Base-by-base conservation (phyloP, 2,329 filamentous ascomycete genomes). In the Thielaviopsis euricoi region DNA sequence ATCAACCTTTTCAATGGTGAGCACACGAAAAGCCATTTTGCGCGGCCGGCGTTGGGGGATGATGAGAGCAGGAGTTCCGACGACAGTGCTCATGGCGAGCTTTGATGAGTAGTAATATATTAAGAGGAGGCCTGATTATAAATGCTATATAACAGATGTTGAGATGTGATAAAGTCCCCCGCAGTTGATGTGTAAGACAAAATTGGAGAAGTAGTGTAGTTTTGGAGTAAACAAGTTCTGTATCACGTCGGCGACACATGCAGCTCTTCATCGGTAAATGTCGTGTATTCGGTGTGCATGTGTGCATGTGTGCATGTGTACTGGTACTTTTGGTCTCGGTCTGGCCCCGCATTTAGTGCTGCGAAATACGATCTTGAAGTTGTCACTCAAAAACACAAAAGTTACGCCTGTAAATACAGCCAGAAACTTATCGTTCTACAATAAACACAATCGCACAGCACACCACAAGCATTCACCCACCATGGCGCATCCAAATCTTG, bases 1-100 rank as follows among this genome's bases (percentile, higher is more conserved):
- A 63, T 89, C 85, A 55, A 86, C 74, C 63, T 87, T 77, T 65
- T 82, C 76, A 62, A 90, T 75, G 25, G 78, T 77, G 57, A 89
- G 77, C 59, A 52, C 43, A n/a, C 54, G 52, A 4, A 52, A 52
- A 19, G 58, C 46, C 52, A 60, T 57, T 50, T 55, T 57, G 29
- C 37, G 37, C 37, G 37, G 37, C 5, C 52, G 25, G 55, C 26
- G 37, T 40, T 53, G 53, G n/a, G 54, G 58, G 22, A 60, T 57
- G 12, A 58, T 33, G 21, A 60, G 48, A 12, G 55, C 51, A 23
- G 53, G 58, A 19, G 54, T 56, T n/a, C 49, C 43, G 37, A 59
- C 48, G 22, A 29, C 40, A 19, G 58, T 48, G 17, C 53, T 55
- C 55, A 57, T 57, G 17, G n/a, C 33, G 51, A 12, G 6, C 33